phyloP scores from a whole-genome alignment of 2,329 filamentous ascomycete genomes.

The Colletotrichum nymphaeae region DNA sequence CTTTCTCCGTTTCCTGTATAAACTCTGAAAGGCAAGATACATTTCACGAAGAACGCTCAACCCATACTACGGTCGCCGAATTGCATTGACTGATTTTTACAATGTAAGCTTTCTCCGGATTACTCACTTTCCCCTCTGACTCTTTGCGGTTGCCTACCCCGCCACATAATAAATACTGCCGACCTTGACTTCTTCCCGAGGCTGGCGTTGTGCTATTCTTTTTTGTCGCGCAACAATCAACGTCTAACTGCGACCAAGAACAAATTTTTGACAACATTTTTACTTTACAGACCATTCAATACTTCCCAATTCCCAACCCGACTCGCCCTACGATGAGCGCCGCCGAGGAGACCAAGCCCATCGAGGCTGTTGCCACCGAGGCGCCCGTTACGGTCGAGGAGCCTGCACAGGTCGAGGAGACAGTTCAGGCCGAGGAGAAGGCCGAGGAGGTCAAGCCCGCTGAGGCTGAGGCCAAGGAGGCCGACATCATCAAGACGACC shows the following conservation, averaged over 20 bases:
- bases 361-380: constrained; percentile 47
- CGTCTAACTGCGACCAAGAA: background rate
- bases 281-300: background rate
- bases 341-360: constrained; percentile 52
- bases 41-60: background rate
- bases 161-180: constrained; percentile 23
- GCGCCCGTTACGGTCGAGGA: constrained; percentile 38
- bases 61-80: background rate
- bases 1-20: background rate
- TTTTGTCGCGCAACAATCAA: background rate
- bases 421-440: constrained; percentile 37
- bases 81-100: constrained; percentile 6
- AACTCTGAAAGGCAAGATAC: background rate
- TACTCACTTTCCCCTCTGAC: constrained; percentile 26
- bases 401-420: constrained; percentile 41
- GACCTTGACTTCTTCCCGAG: background rate
- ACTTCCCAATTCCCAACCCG: background rate
- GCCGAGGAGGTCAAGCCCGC: constrained; percentile 40
- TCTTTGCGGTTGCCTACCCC: constrained; percentile 25
- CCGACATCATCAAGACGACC: constrained; percentile 58
- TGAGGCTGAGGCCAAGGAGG: constrained; percentile 32
- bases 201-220: constrained; percentile 10
- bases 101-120: constrained; percentile 27
- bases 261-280: background rate
- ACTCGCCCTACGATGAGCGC: constrained; percentile 49